Percentiles rank a stretch among this genome's conserved stretches.
Evolutionary conservation across 176 grass and related monocot species (phyloP).

Genomic region (Pharus latifolius): DNA sequence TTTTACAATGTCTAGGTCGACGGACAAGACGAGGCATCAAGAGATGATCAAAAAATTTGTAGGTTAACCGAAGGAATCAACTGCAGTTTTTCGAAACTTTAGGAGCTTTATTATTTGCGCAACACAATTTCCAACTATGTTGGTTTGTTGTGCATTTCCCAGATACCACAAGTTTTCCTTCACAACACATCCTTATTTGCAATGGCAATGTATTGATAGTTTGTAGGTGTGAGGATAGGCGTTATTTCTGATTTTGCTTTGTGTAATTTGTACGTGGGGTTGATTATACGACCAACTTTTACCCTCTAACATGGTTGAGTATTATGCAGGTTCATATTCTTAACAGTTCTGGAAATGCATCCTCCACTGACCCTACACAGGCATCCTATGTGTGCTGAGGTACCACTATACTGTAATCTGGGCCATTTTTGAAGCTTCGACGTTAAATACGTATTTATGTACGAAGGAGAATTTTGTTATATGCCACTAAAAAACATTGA

Average conservation of each 20-base stretch:
- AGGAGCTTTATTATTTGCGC: background rate
- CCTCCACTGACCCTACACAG: constrained; percentile 68
- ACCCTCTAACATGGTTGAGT: background rate
- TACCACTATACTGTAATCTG: constrained; percentile 17
- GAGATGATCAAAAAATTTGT: too few relatives aligned
- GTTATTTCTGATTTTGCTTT: background rate
- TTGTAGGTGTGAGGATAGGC: background rate
- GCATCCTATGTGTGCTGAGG: constrained; percentile 90
- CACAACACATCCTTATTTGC: too few relatives aligned
- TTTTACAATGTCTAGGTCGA: background rate
- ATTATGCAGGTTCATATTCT: background rate
- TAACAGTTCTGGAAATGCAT: constrained; percentile 48
- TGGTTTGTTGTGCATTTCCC: background rate
- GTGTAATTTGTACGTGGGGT: background rate
- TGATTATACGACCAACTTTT: background rate
- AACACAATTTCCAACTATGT: background rate
- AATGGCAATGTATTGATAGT: background rate
- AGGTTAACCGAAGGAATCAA: background rate
- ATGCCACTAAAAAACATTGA: too few relatives aligned
- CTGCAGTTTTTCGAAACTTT: background rate
- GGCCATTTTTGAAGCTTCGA: background rate
- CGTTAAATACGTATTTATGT: background rate
- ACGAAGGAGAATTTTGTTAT: too few relatives aligned
- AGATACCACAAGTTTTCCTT: too few relatives aligned
- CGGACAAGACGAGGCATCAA: too few relatives aligned